These are phyloP conservation scores for Alternaria ventricosa DNA, from an alignment of 2,329 filamentous ascomycete species.

Conservation along the genomic window DNA sequence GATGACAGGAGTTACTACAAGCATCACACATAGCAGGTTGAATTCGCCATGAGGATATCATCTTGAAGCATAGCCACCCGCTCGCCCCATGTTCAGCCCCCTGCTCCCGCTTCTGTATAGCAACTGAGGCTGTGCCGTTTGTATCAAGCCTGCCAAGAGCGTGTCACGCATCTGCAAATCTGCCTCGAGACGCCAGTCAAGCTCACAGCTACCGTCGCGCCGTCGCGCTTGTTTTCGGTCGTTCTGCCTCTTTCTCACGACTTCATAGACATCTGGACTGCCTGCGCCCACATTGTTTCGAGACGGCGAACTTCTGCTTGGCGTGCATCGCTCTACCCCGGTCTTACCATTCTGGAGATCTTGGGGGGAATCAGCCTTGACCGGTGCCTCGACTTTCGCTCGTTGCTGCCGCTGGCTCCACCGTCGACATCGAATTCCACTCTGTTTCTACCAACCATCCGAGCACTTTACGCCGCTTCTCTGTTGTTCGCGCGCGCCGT, in stretches of 20 bases:
- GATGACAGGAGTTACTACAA: conserved; percentile 7
- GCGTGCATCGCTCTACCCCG: conserved; percentile 36
- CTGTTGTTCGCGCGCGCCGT: conserved; percentile 32
- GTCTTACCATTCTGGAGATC: conserved; percentile 30
- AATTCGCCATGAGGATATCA: conserved; percentile 12
- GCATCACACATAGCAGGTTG: conserved; percentile 4
- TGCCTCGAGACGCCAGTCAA: conserved; percentile 44
- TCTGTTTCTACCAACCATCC: conserved; percentile 32
- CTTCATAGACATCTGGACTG: conserved; percentile 21
- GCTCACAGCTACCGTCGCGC: conserved; percentile 36
- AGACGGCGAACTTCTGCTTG: conserved; percentile 30
- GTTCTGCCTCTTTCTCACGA: conserved; percentile 22
- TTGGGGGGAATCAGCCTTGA: conserved; percentile 46
- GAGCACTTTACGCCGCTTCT: conserved; percentile 20
- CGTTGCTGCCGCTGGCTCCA: conserved; percentile 39
- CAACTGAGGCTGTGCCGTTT: conserved; percentile 45
- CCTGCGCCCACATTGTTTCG: conserved; percentile 25
- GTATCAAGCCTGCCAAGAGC: conserved; percentile 38
- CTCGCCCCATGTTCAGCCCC: conserved; percentile 22
- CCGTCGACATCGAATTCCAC: conserved; percentile 29
- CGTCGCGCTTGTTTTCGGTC: conserved; percentile 38
- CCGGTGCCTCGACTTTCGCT: conserved; percentile 39
- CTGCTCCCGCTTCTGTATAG: conserved; percentile 29
- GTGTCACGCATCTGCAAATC: conserved; percentile 42
- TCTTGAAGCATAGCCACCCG: conserved; percentile 34